Percentiles rank a stretch among this genome's conserved stretches.
These are phyloP conservation scores for Leishmania gerbilli DNA, from an alignment of 208 protist genomes.

Conservation along the genomic window DNA sequence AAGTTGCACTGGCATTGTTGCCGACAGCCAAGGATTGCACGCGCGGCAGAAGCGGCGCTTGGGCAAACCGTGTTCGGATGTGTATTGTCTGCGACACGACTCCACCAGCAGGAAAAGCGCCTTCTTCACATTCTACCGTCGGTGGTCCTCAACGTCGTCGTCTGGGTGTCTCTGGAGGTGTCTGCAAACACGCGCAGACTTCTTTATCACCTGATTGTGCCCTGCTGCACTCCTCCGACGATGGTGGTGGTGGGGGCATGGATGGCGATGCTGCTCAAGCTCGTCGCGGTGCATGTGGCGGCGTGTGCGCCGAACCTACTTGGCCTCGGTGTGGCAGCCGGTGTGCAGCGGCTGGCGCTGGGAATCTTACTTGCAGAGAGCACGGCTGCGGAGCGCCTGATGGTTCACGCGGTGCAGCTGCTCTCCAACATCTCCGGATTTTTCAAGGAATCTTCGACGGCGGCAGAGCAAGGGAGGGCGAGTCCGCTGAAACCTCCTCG, in stretches of 20 bases:
- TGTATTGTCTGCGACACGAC: slow-evolving; percentile 20
- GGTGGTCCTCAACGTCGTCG: slow-evolving; percentile 24
- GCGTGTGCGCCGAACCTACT: slow-evolving; percentile 31
- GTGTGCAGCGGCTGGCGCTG: slow-evolving; percentile 47
- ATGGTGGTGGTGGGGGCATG: slow-evolving; percentile 35
- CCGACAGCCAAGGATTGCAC: background rate
- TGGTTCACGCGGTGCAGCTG: slow-evolving; percentile 40
- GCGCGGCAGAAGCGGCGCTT: background rate
- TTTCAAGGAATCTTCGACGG: background rate
- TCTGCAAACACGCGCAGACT: slow-evolving; percentile 12
- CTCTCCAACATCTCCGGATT: slow-evolving; percentile 32
- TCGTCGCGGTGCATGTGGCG: slow-evolving; percentile 35
- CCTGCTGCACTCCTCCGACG: slow-evolving; percentile 37
- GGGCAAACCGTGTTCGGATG: slow-evolving; percentile 17
- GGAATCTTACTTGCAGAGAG: slow-evolving; percentile 14
- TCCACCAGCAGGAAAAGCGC: slow-evolving; percentile 26
- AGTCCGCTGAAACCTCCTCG: background rate
- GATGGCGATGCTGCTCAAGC: slow-evolving; percentile 43
- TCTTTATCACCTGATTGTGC: slow-evolving; percentile 23
- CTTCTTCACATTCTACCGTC: slow-evolving; percentile 36
- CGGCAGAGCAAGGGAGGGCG: background rate
- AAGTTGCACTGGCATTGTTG: background rate
- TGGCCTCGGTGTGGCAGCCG: slow-evolving; percentile 37
- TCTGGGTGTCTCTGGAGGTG: background rate
- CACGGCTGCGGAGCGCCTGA: slow-evolving; percentile 33